These are phyloP conservation scores for Proliferodiscus dingleyae DNA, from an alignment of 2,329 filamentous ascomycete species.

Conservation along the genomic window DNA sequence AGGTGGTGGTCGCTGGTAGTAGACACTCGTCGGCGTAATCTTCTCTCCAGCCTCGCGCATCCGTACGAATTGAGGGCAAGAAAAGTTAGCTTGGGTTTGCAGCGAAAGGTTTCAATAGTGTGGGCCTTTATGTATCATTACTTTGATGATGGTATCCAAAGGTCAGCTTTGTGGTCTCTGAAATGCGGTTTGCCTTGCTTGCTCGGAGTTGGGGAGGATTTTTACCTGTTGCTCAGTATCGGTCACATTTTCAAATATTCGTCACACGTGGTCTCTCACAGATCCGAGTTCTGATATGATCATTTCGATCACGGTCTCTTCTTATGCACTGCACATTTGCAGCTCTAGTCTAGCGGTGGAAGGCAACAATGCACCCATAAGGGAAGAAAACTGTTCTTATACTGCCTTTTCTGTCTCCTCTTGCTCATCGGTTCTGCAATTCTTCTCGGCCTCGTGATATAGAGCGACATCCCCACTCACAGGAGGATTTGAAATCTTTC, in stretches of 20 bases:
- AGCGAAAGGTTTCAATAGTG: conserved; percentile 31
- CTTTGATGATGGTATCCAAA: conserved; percentile 19
- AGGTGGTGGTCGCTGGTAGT: conserved; percentile 26
- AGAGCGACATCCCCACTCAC: conserved; percentile 12
- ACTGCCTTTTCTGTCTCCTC: conserved; percentile 50
- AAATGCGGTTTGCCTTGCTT: conserved; percentile 31
- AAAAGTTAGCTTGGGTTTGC: conserved; percentile 31
- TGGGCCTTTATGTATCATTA: conserved; percentile 21
- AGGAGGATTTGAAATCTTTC: conserved; percentile 42
- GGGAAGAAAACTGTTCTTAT: conserved; percentile 23
- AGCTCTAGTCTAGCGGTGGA: conserved; percentile 24
- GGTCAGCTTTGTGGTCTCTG: conserved; percentile 31
- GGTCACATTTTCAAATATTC: conserved; percentile 25
- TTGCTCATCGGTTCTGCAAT: conserved; percentile 50
- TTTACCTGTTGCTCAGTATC: conserved; percentile 26
- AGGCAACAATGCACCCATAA: conserved; percentile 21
- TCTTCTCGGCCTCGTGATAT: conserved; percentile 38
- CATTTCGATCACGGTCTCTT: conserved; percentile 28
- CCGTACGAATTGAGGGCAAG: conserved; percentile 27
- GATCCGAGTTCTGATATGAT: conserved; percentile 26
- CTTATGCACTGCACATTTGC: conserved; percentile 25
- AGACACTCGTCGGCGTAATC: conserved; percentile 20
- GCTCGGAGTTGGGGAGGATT: conserved; percentile 31
- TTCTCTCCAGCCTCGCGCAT: conserved; percentile 27
- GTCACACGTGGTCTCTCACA: conserved; percentile 22